Evolutionary conservation across 179 eudicot genomes (phyloP).

Genomic region (Camellia oleifera): DNA sequence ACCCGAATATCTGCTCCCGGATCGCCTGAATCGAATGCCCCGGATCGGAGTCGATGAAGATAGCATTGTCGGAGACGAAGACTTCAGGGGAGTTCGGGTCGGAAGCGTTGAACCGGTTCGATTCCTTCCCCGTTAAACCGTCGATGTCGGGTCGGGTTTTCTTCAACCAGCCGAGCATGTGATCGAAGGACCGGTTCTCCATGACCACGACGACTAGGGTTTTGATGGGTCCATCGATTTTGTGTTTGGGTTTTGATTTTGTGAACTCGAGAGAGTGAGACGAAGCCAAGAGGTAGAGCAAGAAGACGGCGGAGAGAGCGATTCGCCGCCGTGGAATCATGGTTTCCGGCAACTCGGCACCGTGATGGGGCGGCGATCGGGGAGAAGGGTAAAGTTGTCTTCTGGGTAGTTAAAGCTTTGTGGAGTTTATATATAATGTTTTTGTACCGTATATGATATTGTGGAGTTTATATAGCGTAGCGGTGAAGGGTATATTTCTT

Average conservation of each 20-base stretch:
- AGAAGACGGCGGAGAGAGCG: conserved; percentile 20
- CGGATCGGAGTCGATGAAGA: conserved; percentile 82
- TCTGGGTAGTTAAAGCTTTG: not conserved
- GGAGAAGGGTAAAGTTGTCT: conserved; percentile 1
- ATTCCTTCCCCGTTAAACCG: conserved; percentile 73
- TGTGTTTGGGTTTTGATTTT: conserved; percentile 24
- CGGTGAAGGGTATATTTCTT: too few relatives aligned
- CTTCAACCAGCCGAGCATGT: conserved; percentile 87
- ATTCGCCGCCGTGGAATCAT: conserved; percentile 35
- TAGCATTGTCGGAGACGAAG: conserved; percentile 60
- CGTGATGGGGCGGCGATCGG: not conserved
- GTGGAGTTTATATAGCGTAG: too few relatives aligned
- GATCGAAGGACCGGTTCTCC: conserved; percentile 99
- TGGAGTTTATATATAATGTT: too few relatives aligned
- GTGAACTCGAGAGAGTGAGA: conserved; percentile 37
- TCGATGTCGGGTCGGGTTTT: conserved; percentile 82
- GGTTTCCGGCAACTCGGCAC: conserved; percentile 14
- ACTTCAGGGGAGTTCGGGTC: conserved; percentile 56
- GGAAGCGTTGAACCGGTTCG: conserved; percentile 59
- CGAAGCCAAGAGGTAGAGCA: conserved; percentile 23
- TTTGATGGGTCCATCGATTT: conserved; percentile 72
- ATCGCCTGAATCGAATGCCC: conserved; percentile 98
- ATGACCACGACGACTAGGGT: conserved; percentile 82
- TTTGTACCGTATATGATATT: too few relatives aligned
- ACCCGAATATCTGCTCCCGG: conserved; percentile 87